A percentile compares a stretch with the other conserved stretches of the same genome.
Conservation (phyloP, 2,329 filamentous ascomycete genomes). For the Macrophomina pseudophaseolina region DNA sequence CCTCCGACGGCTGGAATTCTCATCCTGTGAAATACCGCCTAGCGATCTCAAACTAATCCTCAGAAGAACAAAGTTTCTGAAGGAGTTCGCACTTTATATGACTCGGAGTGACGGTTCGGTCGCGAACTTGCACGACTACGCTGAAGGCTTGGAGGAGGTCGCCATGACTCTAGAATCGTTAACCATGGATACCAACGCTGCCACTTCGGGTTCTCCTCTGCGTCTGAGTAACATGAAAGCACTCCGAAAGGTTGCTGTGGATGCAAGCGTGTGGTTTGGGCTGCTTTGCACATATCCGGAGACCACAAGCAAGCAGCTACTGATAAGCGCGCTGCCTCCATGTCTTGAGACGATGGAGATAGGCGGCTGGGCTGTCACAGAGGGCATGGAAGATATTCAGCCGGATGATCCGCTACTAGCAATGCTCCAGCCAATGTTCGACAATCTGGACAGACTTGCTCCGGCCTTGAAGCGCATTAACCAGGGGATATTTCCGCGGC, state of each 20-base stretch:
- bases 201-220: background rate
- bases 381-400: background rate
- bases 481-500: background rate
- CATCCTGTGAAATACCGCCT: background rate
- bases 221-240: background rate
- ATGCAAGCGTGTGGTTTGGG: background rate
- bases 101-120: background rate
- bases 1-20: background rate
- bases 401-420: background rate
- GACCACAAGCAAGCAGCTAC: background rate
- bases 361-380: background rate
- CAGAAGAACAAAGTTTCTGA: background rate
- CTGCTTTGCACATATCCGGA: background rate
- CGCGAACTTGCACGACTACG: background rate
- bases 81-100: background rate
- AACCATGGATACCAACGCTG: background rate
- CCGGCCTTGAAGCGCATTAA: background rate
- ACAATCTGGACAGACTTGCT: background rate
- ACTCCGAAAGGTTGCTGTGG: background rate
- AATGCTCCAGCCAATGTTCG: background rate
- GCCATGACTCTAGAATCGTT: background rate
- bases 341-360: background rate
- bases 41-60: background rate
- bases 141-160: background rate
- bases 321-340: background rate